These are phyloP conservation scores for Cryphonectria radicalis DNA, from an alignment of 2,329 filamentous ascomycete species.

Conservation along the genomic window DNA sequence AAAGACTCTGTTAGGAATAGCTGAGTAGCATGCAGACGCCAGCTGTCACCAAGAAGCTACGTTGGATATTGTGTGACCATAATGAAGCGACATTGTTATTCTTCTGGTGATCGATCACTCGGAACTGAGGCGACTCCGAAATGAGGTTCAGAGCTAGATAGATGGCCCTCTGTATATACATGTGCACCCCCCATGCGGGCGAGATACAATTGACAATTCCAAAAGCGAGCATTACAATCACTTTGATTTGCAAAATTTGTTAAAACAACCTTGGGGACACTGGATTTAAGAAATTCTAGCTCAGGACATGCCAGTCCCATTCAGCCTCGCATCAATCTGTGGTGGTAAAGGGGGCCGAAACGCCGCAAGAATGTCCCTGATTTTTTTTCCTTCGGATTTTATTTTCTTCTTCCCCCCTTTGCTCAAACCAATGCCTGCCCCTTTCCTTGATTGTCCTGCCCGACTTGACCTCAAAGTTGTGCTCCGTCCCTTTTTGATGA, in stretches of 20 bases:
- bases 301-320: conserved; percentile 1
- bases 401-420: not conserved
- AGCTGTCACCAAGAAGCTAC: too few species aligned
- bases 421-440: not conserved
- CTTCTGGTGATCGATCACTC: not conserved
- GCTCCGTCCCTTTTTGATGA: not conserved
- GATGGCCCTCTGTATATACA: not conserved
- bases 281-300: not conserved
- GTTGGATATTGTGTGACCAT: not conserved
- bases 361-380: not conserved
- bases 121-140: not conserved
- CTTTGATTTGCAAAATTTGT: not conserved
- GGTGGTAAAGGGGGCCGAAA: not conserved
- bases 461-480: not conserved
- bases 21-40: not conserved
- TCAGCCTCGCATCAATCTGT: conserved; percentile 2
- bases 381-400: not conserved
- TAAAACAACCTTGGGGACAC: not conserved
- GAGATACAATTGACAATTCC: not conserved
- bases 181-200: not conserved
- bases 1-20: not conserved
- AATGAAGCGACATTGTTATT: too few species aligned
- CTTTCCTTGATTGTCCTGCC: not conserved
- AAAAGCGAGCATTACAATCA: not conserved
- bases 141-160: not conserved